Percentiles rank a stretch among this genome's conserved stretches.
Evolutionary conservation across 192 early-diverging fungal species (phyloP).

Genomic region (Podila verticillata): DNA sequence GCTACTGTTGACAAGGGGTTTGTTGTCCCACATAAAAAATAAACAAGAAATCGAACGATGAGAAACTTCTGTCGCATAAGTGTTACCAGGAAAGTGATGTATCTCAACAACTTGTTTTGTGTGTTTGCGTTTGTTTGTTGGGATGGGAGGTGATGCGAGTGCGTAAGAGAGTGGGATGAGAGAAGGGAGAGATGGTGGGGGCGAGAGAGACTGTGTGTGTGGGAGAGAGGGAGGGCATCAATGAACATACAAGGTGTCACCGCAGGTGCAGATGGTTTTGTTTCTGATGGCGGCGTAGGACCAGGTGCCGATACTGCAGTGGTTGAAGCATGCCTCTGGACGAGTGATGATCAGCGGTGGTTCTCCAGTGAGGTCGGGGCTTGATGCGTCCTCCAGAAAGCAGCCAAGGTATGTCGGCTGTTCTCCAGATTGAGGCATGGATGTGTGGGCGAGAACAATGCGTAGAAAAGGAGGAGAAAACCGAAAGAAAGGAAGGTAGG

Average conservation of each 20-base stretch:
- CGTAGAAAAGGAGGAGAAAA: not conserved
- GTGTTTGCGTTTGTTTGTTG: not conserved
- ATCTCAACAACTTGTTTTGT: not conserved
- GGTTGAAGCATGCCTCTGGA: constrained; percentile 44
- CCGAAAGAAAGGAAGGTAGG: not conserved
- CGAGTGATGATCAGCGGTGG: constrained; percentile 32
- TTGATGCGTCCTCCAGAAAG: constrained; percentile 18
- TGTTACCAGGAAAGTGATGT: no score
- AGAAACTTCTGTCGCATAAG: not conserved
- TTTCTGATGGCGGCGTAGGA: constrained; percentile 39
- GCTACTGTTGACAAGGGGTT: constrained; percentile 3
- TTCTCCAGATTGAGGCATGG: constrained; percentile 5
- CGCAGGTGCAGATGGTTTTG: constrained; percentile 40
- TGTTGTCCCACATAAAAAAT: not conserved
- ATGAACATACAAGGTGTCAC: constrained; percentile 27
- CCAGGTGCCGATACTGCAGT: constrained; percentile 46
- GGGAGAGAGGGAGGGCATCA: not conserved
- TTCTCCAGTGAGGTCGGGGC: constrained; percentile 35
- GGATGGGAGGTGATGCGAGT: not conserved
- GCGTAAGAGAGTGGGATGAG: not conserved
- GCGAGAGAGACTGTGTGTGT: no score
- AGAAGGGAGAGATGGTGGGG: not conserved
- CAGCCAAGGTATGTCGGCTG: constrained; percentile 34
- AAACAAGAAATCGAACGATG: not conserved
- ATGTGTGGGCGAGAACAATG: not conserved